Evolutionary conservation across 108 stramenopile genomes (phyloP), one percentile per base, ranked within the genome.

Genomic region (Discostella stelligeroides): DNA sequence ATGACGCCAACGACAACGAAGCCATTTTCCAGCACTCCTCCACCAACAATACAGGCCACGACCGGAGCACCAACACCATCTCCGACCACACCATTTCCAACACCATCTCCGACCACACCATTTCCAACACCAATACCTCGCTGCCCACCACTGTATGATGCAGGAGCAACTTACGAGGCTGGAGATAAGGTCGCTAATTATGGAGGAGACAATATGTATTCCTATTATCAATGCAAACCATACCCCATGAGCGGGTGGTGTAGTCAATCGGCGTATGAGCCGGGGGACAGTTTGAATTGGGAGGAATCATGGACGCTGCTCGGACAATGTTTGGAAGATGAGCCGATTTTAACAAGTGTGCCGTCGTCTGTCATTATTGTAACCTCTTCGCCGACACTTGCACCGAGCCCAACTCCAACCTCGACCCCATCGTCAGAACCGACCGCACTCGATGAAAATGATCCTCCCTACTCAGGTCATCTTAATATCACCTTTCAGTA

Each of bases 291-390:
- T 38, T 29, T 46, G 20, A 25, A 29, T 27, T 80, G 80, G 80
- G 42, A 56, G 9, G 17, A 72, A 43, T 68, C 80, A 27, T 80
- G 80, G 80, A 66, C 17, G 41, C 37, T 72, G 69, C 45, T 76
- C 23, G 80, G 75, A 8, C 48, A 53, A 29, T 80, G 80, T 60
- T 12, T 30, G 34, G 43, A 4, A 17, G 34, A 37, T 0, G 29
- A 62, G 4, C 45, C 58, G 34, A 47, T 4, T 10, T 1, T n/a
- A 11, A 30, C 25, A 12, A 46, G 27, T 30, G 27, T 39, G n/a
- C 54, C 55, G 7, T 57, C 67, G 20, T 17, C 24, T 7, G 8
- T 41, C 14, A n/a, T 54, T 47, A 43, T 42, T 14, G 27, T 42
- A 29, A 28, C n/a, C 4, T 8, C 7, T 17, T 8, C 7, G 8